Evolutionary conservation across 2,329 filamentous ascomycete species (phyloP).

Genomic region (Phialocephala sp.): DNA sequence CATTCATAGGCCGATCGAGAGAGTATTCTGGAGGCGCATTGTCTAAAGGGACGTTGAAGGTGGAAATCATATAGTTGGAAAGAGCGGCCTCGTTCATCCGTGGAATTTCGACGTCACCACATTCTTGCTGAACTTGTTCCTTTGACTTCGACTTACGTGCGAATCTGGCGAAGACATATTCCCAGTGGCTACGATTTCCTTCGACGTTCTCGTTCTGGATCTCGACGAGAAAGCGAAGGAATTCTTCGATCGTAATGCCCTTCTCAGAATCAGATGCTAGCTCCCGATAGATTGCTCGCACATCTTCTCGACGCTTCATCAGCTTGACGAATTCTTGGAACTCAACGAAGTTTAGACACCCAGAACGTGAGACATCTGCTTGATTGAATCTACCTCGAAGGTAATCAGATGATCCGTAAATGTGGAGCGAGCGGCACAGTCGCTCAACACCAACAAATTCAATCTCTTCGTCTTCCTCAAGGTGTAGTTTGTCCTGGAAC

Average conservation of each 20-base stretch:
- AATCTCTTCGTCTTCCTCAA: constrained; percentile 69
- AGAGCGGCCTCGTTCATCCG: constrained; percentile 82
- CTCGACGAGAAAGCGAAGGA: constrained; percentile 75
- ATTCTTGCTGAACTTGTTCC: constrained; percentile 51
- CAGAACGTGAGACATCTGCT: constrained; percentile 68
- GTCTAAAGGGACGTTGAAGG: constrained; percentile 71
- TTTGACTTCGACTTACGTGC: constrained; percentile 62
- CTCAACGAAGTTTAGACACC: constrained; percentile 75
- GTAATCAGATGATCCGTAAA: constrained; percentile 81
- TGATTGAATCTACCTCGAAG: constrained; percentile 76
- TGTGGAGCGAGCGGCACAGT: constrained; percentile 88
- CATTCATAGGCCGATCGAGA: constrained; percentile 86
- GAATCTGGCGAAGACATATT: constrained; percentile 73
- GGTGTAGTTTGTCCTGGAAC: constrained; percentile 57
- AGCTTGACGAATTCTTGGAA: constrained; percentile 84
- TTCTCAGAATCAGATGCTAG: constrained; percentile 62
- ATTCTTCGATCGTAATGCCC: constrained; percentile 75
- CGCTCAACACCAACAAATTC: constrained; percentile 80
- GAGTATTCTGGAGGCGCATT: constrained; percentile 64
- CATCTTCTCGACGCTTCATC: constrained; percentile 84
- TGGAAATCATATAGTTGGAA: constrained; percentile 76
- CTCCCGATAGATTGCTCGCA: constrained; percentile 73
- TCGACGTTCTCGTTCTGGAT: constrained; percentile 79
- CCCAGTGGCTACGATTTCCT: constrained; percentile 69
- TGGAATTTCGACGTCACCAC: constrained; percentile 51